Conservation (phyloP, 2,329 filamentous ascomycete genomes). For the Pezicula neosporulosa region DNA sequence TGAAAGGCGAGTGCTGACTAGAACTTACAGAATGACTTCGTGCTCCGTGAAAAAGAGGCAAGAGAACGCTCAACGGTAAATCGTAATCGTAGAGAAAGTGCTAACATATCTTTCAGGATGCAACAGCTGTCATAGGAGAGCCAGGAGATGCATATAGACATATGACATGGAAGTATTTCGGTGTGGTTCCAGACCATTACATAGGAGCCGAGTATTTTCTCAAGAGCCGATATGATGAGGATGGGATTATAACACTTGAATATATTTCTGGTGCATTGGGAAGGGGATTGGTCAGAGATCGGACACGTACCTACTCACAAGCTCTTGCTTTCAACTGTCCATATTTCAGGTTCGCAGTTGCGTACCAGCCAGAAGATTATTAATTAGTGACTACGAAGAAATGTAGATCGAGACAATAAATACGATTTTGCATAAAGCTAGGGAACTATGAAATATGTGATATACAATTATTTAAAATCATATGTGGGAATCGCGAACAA, state of each 20-base stretch:
- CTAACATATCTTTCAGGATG: too few relatives aligned
- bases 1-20: too few relatives aligned
- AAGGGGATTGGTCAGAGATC: not conserved
- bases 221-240: slow-evolving; percentile 1
- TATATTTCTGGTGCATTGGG: slow-evolving; percentile 2
- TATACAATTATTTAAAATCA: too few relatives aligned
- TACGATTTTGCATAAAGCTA: too few relatives aligned
- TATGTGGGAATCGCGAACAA: too few relatives aligned
- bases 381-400: too few relatives aligned
- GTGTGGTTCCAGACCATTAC: not conserved
- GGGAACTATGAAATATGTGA: too few relatives aligned
- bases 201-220: not conserved
- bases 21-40: not conserved
- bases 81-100: too few relatives aligned
- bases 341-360: slow-evolving; percentile 6
- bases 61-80: too few relatives aligned
- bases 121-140: too few relatives aligned
- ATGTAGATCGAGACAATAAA: too few relatives aligned
- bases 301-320: too few relatives aligned
- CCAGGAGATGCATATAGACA: slow-evolving; percentile 3
- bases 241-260: slow-evolving; percentile 2
- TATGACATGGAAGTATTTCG: slow-evolving; percentile 6
- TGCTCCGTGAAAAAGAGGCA: not conserved
- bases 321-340: not conserved
- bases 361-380: not conserved